These are phyloP conservation scores for Urochloa ruziziensis DNA, from an alignment of 176 grass and related monocot species.

Conservation along the genomic window DNA sequence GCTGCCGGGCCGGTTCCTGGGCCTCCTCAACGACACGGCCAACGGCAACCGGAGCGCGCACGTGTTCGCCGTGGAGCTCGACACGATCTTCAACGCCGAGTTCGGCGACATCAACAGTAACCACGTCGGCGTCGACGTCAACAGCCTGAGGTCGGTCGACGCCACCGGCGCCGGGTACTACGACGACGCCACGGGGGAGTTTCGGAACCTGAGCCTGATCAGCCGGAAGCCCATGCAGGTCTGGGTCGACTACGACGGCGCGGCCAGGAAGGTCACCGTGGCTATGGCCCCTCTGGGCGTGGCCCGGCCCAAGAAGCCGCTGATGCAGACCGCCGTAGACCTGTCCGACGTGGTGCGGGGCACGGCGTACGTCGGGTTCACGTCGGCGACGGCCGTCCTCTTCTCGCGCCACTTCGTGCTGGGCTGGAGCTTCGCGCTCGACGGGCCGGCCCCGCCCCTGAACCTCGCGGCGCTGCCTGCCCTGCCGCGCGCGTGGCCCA, in stretches of 20 bases:
- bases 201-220: neutral
- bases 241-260: conserved; percentile 47
- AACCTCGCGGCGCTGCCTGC: conserved; percentile 17
- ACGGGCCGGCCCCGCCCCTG: conserved; percentile 20
- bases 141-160: conserved; percentile 24
- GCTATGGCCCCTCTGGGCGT: neutral
- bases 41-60: conserved; percentile 11
- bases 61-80: conserved; percentile 45
- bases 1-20: conserved; percentile 45
- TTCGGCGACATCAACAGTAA: conserved; percentile 37
- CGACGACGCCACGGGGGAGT: neutral
- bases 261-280: conserved; percentile 10
- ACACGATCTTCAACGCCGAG: conserved; percentile 38
- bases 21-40: conserved; percentile 36
- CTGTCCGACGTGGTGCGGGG: conserved; percentile 24
- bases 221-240: conserved; percentile 38
- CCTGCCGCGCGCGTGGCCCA: conserved; percentile 28
- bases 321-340: conserved; percentile 26
- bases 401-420: conserved; percentile 36
- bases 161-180: conserved; percentile 25
- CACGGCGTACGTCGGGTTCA: conserved; percentile 39
- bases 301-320: conserved; percentile 17
- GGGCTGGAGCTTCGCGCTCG: conserved; percentile 52
- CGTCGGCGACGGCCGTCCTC: conserved; percentile 16
- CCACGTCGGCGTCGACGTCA: conserved; percentile 42